Percentiles rank a stretch among this genome's conserved stretches.
Conservation (phyloP, 306 rosid genomes). For the Vachellia collinsii region DNA sequence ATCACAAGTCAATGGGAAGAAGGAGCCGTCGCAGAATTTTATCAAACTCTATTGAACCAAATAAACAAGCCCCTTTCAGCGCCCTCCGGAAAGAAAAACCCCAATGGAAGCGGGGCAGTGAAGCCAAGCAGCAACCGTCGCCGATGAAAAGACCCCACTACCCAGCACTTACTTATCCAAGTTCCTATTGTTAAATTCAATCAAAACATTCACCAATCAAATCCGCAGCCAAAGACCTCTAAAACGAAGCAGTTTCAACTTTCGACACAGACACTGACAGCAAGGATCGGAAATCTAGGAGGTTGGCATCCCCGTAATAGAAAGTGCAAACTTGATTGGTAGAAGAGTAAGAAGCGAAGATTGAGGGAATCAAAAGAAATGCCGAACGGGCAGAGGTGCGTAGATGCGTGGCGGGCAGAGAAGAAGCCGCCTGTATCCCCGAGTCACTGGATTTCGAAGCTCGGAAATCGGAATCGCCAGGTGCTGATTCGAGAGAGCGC, state of each 20-base stretch:
- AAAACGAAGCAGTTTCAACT: not conserved
- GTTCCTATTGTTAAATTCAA: slow-evolving; percentile 30
- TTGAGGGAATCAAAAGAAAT: not conserved
- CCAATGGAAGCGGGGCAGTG: not conserved
- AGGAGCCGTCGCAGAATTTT: not conserved
- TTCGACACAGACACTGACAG: not conserved
- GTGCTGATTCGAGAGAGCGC: not conserved
- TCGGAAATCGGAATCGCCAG: slow-evolving; percentile 28
- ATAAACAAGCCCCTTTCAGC: not conserved
- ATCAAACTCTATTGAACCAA: not conserved
- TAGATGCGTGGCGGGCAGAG: slow-evolving; percentile 39
- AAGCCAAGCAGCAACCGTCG: not conserved
- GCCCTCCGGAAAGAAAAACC: not conserved
- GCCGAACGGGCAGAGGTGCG: not conserved
- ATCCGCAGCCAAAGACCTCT: not conserved
- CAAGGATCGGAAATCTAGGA: slow-evolving; percentile 3
- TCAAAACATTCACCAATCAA: not conserved
- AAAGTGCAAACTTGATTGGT: not conserved
- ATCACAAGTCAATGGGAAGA: slow-evolving; percentile 1
- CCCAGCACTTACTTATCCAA: not conserved
- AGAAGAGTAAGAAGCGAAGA: not conserved
- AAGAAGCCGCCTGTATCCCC: slow-evolving; percentile 36
- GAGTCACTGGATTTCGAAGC: slow-evolving; percentile 31
- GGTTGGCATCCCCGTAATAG: not conserved
- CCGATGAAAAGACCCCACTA: not conserved